Percentiles rank a stretch among this genome's conserved stretches.
These are phyloP conservation scores for Aspergillus caelatus DNA, from an alignment of 2,329 filamentous ascomycete genomes.

Conservation along the genomic window DNA sequence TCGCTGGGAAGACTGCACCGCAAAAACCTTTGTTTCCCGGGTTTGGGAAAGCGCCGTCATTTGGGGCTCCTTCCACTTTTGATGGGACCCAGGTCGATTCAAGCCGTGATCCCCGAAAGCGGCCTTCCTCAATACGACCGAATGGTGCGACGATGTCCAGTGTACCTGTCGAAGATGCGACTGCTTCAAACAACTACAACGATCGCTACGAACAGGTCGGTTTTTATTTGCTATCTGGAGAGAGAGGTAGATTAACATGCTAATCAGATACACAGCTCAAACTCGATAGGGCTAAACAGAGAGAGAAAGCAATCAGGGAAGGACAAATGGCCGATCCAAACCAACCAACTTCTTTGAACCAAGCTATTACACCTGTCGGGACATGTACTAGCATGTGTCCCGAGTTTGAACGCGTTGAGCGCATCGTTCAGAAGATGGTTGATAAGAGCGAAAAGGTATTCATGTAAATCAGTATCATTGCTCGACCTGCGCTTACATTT, in stretches of 20 bases:
- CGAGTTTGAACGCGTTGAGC: constrained; percentile 63
- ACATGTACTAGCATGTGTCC: constrained; percentile 68
- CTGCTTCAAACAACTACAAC: constrained; percentile 30
- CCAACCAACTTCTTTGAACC: constrained; percentile 60
- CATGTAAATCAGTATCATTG: neutral
- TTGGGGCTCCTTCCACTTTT: constrained; percentile 18
- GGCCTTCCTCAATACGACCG: constrained; percentile 7
- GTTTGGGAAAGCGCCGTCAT: constrained; percentile 20
- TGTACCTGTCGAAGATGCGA: constrained; percentile 27
- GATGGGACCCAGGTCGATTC: constrained; percentile 18
- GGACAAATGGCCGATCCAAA: constrained; percentile 62
- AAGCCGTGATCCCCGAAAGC: constrained; percentile 20
- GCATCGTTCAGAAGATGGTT: constrained; percentile 64
- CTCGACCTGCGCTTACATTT: constrained; percentile 14
- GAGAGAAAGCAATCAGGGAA: constrained; percentile 54
- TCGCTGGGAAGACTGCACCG: constrained; percentile 18
- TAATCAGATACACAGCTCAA: constrained; percentile 45
- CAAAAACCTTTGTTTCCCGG: constrained; percentile 26
- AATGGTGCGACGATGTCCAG: constrained; percentile 13
- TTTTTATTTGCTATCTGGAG: neutral
- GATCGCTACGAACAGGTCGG: constrained; percentile 43
- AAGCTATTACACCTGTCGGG: constrained; percentile 64
- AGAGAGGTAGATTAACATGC: neutral
- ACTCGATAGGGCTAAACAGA: constrained; percentile 52
- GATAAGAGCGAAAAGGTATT: constrained; percentile 58